Percentiles rank a stretch among this genome's conserved stretches.
Evolutionary conservation across 2,329 filamentous ascomycete genomes (phyloP).

Genomic region (Clonostachys byssicola): DNA sequence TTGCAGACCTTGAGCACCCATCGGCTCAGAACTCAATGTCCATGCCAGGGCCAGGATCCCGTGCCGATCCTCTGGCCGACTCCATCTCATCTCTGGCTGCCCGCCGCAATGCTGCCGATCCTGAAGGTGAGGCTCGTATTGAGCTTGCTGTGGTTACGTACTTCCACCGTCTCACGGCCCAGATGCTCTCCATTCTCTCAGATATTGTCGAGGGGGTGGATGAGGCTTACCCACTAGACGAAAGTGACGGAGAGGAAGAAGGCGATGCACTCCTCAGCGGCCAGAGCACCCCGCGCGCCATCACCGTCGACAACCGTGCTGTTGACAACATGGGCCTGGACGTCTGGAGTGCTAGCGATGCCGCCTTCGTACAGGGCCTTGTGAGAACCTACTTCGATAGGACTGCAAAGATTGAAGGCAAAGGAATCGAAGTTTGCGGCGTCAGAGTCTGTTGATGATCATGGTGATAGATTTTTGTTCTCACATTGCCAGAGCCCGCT

Average conservation of each 20-base stretch:
- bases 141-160: constrained; percentile 76
- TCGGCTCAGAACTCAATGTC: constrained; percentile 18
- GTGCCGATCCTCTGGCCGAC: constrained; percentile 26
- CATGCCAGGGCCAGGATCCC: constrained; percentile 20
- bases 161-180: constrained; percentile 71
- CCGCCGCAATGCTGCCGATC: constrained; percentile 21
- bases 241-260: constrained; percentile 25
- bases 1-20: constrained; percentile 43
- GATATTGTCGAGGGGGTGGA: constrained; percentile 52
- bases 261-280: constrained; percentile 19
- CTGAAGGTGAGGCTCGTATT: constrained; percentile 39
- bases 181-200: constrained; percentile 57
- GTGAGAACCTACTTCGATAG: constrained; percentile 63
- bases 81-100: constrained; percentile 40
- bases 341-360: constrained; percentile 69
- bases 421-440: constrained; percentile 71
- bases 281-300: constrained; percentile 24
- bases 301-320: constrained; percentile 57
- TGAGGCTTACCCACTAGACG: constrained; percentile 28
- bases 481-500: too few relatives aligned
- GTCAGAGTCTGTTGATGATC: constrained; percentile 57
- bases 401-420: constrained; percentile 58
- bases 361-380: constrained; percentile 62
- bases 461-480: too few relatives aligned
- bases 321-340: constrained; percentile 72